Evolutionary conservation across 1,139 yeast genomes (phyloP), one percentile per base, ranked within the genome.

Genomic region (Williopsis jadinii): DNA sequence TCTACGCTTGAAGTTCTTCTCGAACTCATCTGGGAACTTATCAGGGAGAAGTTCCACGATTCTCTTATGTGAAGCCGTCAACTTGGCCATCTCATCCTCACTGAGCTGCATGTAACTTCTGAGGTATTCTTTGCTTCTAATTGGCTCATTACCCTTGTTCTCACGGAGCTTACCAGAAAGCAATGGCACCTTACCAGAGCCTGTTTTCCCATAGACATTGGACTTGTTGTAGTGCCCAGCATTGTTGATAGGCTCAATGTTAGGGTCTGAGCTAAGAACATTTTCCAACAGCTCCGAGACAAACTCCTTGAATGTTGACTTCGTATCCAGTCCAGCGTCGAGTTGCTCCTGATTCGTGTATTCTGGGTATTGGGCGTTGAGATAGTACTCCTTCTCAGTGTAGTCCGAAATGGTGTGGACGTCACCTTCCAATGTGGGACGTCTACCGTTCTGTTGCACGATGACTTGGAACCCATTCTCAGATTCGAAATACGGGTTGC

Each of bases 1-100:
- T 43, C 75, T 68, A 1, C 92, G 90, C 15, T 63, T 55, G 53
- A 52, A 51, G 3, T 51, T 36, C 5, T 37, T 27, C 2, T 47
- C 44, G 5, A 55, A 32, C 1, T 40, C 36, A 2, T 41, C 44
- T 11, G 59, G 59, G 35, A 35, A 52, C 8, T 40, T 28, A 2
- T 43, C 31, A 3, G 59, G 59, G 32, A 55, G 33, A 1, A 34
- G 30, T 2, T 50, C 45, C 14, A 55, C 14, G 29, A 51, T 44
- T 12, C 34, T 40, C 10, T 43, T 43, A 35, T 55, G 59, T 8
- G 55, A 48, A 3, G 40, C 34, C 30, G 50, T 43, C n/a, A 53
- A 28, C 5, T 43, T 24, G 11, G 38, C 29, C 8, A 42, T 39
- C 32, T 52, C 58, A 3, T 41, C 34, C 1, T 40, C 43, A 1